A percentile compares a stretch with the other conserved stretches of the same genome.
These are phyloP conservation scores for Sclerotinia sclerotiorum DNA, from an alignment of 2,329 filamentous ascomycete genomes.

Conservation along the genomic window DNA sequence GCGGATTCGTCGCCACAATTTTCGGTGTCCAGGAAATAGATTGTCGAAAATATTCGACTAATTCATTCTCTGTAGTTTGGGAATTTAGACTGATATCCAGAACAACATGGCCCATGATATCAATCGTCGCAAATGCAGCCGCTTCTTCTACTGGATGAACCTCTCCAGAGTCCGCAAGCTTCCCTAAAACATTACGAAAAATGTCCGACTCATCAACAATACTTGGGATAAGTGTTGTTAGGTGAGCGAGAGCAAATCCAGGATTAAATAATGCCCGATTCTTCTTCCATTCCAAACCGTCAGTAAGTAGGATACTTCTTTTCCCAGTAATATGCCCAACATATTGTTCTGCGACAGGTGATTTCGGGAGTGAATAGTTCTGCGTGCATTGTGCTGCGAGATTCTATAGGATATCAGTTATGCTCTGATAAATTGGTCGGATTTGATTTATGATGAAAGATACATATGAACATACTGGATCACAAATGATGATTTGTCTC, in stretches of 20 bases:
- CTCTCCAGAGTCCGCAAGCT: constrained; percentile 29
- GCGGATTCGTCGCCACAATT: constrained; percentile 27
- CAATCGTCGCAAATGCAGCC: constrained; percentile 31
- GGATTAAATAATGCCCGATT: constrained; percentile 33
- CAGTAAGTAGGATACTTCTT: constrained; percentile 29
- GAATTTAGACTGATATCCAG: constrained; percentile 28
- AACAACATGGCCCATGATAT: constrained; percentile 31
- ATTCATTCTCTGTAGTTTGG: constrained; percentile 28
- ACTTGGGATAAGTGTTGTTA: constrained; percentile 27
- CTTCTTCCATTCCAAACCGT: constrained; percentile 34
- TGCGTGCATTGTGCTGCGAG: constrained; percentile 23
- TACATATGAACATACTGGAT: constrained; percentile 16
- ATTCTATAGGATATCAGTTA: neutral
- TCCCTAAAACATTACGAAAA: constrained; percentile 25
- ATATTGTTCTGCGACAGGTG: neutral
- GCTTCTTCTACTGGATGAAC: constrained; percentile 30
- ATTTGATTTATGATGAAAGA: neutral
- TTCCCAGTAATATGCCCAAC: constrained; percentile 24
- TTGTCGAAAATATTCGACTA: constrained; percentile 29
- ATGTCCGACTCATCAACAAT: constrained; percentile 31
- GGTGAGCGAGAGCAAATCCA: constrained; percentile 31
- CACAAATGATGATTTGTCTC: constrained; percentile 21
- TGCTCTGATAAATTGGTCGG: neutral
- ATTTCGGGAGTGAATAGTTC: constrained; percentile 17
- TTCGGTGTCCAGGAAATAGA: constrained; percentile 30